phyloP scores from a whole-genome alignment of 768 basidiomycete genomes.

The Pluteus cervinus region DNA sequence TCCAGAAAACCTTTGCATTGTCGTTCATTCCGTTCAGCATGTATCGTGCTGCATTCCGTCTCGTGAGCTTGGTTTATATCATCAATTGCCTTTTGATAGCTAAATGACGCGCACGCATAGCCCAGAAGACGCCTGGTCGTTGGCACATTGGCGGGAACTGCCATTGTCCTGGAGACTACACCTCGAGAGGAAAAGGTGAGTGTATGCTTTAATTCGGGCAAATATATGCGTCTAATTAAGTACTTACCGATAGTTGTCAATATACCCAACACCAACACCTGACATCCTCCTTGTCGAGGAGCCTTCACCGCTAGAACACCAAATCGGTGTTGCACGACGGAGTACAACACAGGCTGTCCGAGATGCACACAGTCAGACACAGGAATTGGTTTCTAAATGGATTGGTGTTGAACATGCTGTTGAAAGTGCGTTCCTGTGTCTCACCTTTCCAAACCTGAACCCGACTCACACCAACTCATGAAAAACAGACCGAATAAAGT shows the following conservation, averaged over 20 bases:
- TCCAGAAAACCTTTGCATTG: conserved; percentile 5
- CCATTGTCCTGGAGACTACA: conserved; percentile 23
- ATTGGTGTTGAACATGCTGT: conserved; percentile 80
- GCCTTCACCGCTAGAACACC: conserved; percentile 68
- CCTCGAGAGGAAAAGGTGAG: conserved; percentile 29
- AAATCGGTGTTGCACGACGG: conserved; percentile 67
- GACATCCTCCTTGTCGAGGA: conserved; percentile 71
- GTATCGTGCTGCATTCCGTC: conserved; percentile 27
- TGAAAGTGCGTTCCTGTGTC: conserved; percentile 57
- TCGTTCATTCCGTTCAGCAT: conserved; percentile 12
- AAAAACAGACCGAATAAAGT: conserved; percentile 70
- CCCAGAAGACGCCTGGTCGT: conserved; percentile 28
- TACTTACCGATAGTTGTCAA: conserved; percentile 56
- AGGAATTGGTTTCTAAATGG: conserved; percentile 73
- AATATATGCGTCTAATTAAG: not conserved
- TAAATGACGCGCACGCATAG: conserved; percentile 13
- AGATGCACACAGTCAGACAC: conserved; percentile 60
- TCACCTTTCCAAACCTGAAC: not conserved
- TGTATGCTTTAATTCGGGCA: conserved; percentile 1
- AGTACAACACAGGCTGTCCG: conserved; percentile 48
- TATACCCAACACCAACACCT: conserved; percentile 63
- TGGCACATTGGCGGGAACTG: conserved; percentile 24
- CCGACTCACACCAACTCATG: not conserved
- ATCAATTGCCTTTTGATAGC: not conserved
- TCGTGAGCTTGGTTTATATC: conserved; percentile 15